phyloP scores from a whole-genome alignment of 805 yeast genomes.

The Cyberlindnera misumaiensis region DNA sequence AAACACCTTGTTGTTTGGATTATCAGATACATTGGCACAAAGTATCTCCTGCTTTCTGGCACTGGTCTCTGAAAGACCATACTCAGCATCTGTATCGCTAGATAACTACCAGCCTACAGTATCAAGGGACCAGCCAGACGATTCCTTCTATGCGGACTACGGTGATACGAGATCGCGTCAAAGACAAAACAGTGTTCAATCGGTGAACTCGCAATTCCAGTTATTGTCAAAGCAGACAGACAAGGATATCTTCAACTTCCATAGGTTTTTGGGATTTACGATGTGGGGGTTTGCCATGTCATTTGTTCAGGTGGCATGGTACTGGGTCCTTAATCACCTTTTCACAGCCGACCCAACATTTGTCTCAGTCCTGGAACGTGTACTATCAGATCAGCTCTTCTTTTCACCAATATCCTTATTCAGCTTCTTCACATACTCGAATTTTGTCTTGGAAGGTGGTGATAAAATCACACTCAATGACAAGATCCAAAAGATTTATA shows the following conservation, averaged over 20 bases:
- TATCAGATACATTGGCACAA: slow-evolving; percentile 91
- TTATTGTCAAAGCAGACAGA: slow-evolving; percentile 25
- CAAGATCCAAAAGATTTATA: slow-evolving; percentile 60
- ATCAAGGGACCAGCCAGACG: slow-evolving; percentile 12
- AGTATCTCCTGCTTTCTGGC: slow-evolving; percentile 23
- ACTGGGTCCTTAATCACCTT: slow-evolving; percentile 66
- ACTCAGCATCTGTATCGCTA: slow-evolving; percentile 7
- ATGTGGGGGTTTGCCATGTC: slow-evolving; percentile 84
- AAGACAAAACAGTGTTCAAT: slow-evolving; percentile 24
- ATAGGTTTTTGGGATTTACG: slow-evolving; percentile 71
- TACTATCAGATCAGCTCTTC: slow-evolving; percentile 80
- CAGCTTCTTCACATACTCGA: slow-evolving; percentile 77
- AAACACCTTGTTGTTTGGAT: slow-evolving; percentile 74
- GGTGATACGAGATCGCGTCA: slow-evolving; percentile 22
- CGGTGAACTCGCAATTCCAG: slow-evolving; percentile 20
- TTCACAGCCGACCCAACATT: slow-evolving; percentile 79
- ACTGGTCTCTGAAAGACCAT: slow-evolving; percentile 5
- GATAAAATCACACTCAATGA: slow-evolving; percentile 52
- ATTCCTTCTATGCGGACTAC: slow-evolving; percentile 23
- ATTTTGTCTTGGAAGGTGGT: slow-evolving; percentile 73
- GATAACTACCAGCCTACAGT: slow-evolving; percentile 5
- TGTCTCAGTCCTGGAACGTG: slow-evolving; percentile 79
- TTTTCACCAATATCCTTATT: slow-evolving; percentile 84
- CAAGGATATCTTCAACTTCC: slow-evolving; percentile 46
- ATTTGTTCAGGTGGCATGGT: slow-evolving; percentile 85